Conservation (phyloP, 768 basidiomycete species). For the Filobasidium wieringae region DNA sequence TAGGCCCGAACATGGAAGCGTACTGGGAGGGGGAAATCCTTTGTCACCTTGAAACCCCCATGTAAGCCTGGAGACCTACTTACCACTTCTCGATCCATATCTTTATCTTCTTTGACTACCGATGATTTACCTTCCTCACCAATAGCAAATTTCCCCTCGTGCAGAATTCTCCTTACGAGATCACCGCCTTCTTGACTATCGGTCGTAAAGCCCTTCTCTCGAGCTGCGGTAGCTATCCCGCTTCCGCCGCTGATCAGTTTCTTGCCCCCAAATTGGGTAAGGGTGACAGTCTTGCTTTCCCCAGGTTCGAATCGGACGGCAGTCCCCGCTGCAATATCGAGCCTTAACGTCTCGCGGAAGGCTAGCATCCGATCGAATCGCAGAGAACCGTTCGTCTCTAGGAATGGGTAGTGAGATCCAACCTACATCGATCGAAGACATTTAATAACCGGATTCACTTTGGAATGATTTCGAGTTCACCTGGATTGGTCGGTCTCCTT, state of each 20-base stretch:
- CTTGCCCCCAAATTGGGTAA: slow-evolving; percentile 65
- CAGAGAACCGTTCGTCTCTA: slow-evolving; percentile 72
- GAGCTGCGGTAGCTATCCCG: slow-evolving; percentile 45
- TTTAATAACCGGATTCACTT: background rate
- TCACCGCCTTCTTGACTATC: slow-evolving; percentile 13
- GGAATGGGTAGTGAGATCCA: slow-evolving; percentile 89
- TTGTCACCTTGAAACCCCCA: background rate
- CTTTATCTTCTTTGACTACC: slow-evolving; percentile 23
- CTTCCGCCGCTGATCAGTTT: slow-evolving; percentile 70
- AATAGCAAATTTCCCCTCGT: slow-evolving; percentile 49
- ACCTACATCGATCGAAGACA: slow-evolving; percentile 44
- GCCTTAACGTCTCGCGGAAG: slow-evolving; percentile 51
- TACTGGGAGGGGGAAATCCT: slow-evolving; percentile 44
- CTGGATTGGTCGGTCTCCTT: slow-evolving; percentile 86
- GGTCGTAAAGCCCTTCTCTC: slow-evolving; percentile 42
- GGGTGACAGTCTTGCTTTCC: slow-evolving; percentile 66
- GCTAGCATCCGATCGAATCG: slow-evolving; percentile 70
- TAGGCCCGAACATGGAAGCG: slow-evolving; percentile 91
- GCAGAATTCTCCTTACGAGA: slow-evolving; percentile 40
- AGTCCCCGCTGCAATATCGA: slow-evolving; percentile 89
- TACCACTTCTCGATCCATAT: slow-evolving; percentile 43
- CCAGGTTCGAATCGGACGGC: slow-evolving; percentile 96
- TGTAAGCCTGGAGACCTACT: slow-evolving; percentile 10
- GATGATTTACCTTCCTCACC: slow-evolving; percentile 46
- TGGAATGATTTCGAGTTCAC: slow-evolving; percentile 40